A percentile compares a stretch with the other conserved stretches of the same genome.
These are phyloP conservation scores for Spizellomyces sp. DNA, from an alignment of 192 early-diverging fungal genomes.

Conservation along the genomic window DNA sequence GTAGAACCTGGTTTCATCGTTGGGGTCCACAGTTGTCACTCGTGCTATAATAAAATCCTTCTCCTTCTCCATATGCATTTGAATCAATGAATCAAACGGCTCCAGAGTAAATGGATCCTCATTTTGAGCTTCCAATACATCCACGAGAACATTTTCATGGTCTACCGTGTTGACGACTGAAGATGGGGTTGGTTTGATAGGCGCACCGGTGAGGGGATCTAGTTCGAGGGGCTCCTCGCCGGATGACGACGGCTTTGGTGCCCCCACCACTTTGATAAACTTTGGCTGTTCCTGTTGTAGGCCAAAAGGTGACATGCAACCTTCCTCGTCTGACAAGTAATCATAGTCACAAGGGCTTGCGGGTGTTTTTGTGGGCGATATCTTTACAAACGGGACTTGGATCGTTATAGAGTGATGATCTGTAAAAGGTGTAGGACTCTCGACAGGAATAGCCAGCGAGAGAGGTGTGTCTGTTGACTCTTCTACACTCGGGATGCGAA, in stretches of 20 bases:
- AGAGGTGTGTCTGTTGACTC: constrained; percentile 3
- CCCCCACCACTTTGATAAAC: constrained; percentile 39
- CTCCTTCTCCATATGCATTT: constrained; percentile 52
- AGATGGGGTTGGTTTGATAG: constrained; percentile 32
- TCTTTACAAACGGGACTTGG: neutral
- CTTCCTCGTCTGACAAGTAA: constrained; percentile 3
- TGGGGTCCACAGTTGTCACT: constrained; percentile 68
- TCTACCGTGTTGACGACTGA: constrained; percentile 27
- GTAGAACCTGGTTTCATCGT: constrained; percentile 52
- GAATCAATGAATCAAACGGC: constrained; percentile 60
- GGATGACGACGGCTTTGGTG: constrained; percentile 17
- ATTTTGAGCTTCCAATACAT: constrained; percentile 61
- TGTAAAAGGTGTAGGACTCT: neutral
- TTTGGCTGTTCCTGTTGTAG: neutral
- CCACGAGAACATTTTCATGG: constrained; percentile 41
- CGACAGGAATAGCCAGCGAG: neutral
- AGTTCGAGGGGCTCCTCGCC: constrained; percentile 28
- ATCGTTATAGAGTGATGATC: neutral
- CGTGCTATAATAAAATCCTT: constrained; percentile 73
- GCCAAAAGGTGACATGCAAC: neutral
- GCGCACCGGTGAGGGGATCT: constrained; percentile 22
- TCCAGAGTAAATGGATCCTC: constrained; percentile 79
- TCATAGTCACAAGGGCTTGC: neutral
- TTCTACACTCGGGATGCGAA: neutral
- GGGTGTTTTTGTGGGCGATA: neutral